Conservation (phyloP, 2,329 filamentous ascomycete genomes). For the Teratosphaeria viscida region DNA sequence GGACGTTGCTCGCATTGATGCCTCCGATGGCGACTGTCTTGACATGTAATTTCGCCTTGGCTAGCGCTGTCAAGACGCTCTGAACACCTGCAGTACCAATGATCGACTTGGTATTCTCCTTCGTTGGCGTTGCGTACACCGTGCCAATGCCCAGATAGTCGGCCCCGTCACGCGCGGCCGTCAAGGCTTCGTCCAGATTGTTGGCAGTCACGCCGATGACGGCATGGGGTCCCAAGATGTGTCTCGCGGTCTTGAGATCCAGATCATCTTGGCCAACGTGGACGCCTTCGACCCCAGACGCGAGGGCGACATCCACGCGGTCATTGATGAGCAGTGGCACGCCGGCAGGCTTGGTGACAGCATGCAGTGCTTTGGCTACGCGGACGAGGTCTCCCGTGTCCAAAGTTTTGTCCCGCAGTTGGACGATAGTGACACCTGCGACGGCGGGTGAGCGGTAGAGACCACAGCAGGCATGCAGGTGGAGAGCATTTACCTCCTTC, state of each 20-base stretch:
- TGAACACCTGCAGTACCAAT: constrained; percentile 64
- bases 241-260: constrained; percentile 56
- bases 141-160: constrained; percentile 89
- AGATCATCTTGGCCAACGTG: constrained; percentile 95
- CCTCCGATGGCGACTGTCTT: constrained; percentile 80
- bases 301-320: constrained; percentile 76
- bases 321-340: constrained; percentile 90
- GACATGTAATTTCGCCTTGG: constrained; percentile 31
- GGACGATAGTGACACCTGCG: constrained; percentile 66
- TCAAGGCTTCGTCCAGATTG: constrained; percentile 59
- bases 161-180: constrained; percentile 64
- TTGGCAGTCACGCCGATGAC: constrained; percentile 88
- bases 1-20: constrained; percentile 66
- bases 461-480: not conserved
- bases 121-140: constrained; percentile 76
- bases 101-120: constrained; percentile 76
- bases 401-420: constrained; percentile 80
- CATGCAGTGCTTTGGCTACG: constrained; percentile 62
- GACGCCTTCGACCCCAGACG: constrained; percentile 79
- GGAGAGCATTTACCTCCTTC: constrained; percentile 49
- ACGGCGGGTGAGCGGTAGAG: not conserved
- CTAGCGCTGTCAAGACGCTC: constrained; percentile 53
- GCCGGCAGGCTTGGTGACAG: constrained; percentile 53
- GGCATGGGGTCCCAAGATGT: constrained; percentile 60
- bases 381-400: constrained; percentile 61